Percentiles rank a stretch among this genome's conserved stretches.
These are phyloP conservation scores for Boletus rubescentipes DNA, from an alignment of 768 basidiomycete genomes.

Conservation along the genomic window DNA sequence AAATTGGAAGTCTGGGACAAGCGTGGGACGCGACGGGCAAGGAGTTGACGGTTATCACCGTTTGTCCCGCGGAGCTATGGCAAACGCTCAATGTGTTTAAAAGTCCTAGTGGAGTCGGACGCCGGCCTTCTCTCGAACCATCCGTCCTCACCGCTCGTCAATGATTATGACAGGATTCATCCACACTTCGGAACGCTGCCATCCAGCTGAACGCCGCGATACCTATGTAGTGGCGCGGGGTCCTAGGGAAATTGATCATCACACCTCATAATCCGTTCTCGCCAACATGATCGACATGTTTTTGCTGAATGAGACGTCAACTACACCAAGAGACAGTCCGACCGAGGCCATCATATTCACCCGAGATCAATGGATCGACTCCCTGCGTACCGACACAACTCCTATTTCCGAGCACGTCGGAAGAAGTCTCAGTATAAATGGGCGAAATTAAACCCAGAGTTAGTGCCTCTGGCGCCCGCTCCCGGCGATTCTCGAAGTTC, in stretches of 20 bases:
- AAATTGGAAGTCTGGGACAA: conserved; percentile 6
- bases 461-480: too few relatives aligned
- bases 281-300: neutral
- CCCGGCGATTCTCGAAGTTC: too few relatives aligned
- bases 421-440: too few relatives aligned
- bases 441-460: too few relatives aligned
- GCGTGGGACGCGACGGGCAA: conserved; percentile 7
- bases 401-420: too few relatives aligned
- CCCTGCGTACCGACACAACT: too few relatives aligned
- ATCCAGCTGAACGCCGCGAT: neutral
- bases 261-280: neutral
- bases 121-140: neutral
- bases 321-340: too few relatives aligned
- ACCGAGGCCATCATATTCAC: too few relatives aligned
- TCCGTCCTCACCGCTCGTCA: neutral
- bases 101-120: neutral
- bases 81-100: neutral
- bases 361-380: too few relatives aligned
- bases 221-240: neutral
- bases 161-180: neutral
- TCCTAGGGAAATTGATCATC: neutral
- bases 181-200: neutral
- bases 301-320: neutral
- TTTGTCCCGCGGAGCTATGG: conserved; percentile 4
- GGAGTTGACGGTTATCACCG: neutral